Evolutionary conservation across 129 eudicot genomes (phyloP), one percentile per base, ranked within the genome.

Genomic region (Centaurea solstitialis): DNA sequence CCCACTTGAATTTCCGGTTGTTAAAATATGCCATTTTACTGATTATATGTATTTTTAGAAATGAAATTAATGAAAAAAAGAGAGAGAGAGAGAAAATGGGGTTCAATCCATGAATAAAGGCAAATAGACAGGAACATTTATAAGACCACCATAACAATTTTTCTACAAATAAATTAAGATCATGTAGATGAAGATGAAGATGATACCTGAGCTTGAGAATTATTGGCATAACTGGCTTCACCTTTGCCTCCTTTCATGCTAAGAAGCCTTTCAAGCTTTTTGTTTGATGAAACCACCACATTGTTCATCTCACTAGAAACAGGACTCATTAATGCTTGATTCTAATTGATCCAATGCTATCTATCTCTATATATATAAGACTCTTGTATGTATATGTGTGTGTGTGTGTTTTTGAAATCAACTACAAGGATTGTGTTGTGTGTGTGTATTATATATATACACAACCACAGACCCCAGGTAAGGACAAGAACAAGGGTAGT

Each of bases 181-280:
- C 6, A 11, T 53, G 64, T 15, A 17, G 9, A 53, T 15, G 64
- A 4, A 23, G 47, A 3, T 43, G 47, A 41, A 43, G 13, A 7
- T 22, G 13, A 7, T 22, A 94, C 98, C 98, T 94, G 98, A 37
- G 98, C 98, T 83, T 94, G 98, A 70, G 94, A 92, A 84, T 94
- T 94, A 83, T 92, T 94, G 80, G 83, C 94, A 82, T 94, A 94
- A 87, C 98, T 94, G 79, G 89, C 85, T 79, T 94, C 97, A 38
- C 92, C 98, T 79, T 90, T 89, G 77, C 98, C 98, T 28, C 98
- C 98, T 89, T 92, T 94, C 98, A 94, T 94, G 90, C 97, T 87
- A 20, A 94, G 89, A 89, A 92, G 88, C 82, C 85, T 92, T 83
- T 94, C 98, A 20, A 94, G 96, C 81, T 94, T 92, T 80, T 79